Evolutionary conservation across 192 early-diverging fungal genomes (phyloP).

Genomic region (Coemansia sp.): DNA sequence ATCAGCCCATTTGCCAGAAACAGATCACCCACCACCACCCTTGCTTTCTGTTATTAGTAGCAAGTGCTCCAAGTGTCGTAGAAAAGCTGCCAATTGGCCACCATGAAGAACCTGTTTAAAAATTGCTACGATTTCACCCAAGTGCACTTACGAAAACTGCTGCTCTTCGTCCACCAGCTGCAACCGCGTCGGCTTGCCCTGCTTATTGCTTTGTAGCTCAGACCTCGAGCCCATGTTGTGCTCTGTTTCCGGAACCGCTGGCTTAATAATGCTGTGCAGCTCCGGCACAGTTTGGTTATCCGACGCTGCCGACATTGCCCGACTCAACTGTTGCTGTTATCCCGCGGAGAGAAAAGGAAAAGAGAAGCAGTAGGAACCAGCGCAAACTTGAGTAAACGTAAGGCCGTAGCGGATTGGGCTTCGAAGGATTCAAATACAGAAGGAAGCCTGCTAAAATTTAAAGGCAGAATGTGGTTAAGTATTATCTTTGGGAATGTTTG

Average conservation of each 20-base stretch:
- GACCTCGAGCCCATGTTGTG: too few species aligned
- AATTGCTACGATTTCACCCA: not conserved
- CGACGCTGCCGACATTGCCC: slow-evolving; percentile 5
- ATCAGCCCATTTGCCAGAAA: not conserved
- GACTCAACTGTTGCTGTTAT: not conserved
- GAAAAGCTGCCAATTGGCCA: not conserved
- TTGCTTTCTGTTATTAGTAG: not conserved
- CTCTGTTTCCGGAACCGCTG: slow-evolving; percentile 1
- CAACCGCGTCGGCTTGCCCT: slow-evolving; percentile 28
- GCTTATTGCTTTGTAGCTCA: too few species aligned
- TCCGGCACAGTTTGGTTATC: slow-evolving; percentile 29
- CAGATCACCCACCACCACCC: not conserved
- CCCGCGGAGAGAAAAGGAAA: not conserved
- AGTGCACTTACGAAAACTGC: slow-evolving; percentile 48
- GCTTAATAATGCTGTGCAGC: slow-evolving; percentile 2
- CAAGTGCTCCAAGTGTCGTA: not conserved
- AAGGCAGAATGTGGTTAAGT: too few species aligned
- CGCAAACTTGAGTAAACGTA: too few species aligned
- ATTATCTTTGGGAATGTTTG: too few species aligned
- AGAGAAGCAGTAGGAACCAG: not conserved
- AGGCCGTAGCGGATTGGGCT: too few species aligned
- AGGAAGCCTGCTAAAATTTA: too few species aligned
- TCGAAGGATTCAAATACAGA: too few species aligned
- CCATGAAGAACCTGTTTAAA: not conserved
- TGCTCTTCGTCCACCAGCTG: slow-evolving; percentile 52